Base-by-base conservation (phyloP, 1,284 basidiomycete genomes). In the Pseudozyma sp. region DNA sequence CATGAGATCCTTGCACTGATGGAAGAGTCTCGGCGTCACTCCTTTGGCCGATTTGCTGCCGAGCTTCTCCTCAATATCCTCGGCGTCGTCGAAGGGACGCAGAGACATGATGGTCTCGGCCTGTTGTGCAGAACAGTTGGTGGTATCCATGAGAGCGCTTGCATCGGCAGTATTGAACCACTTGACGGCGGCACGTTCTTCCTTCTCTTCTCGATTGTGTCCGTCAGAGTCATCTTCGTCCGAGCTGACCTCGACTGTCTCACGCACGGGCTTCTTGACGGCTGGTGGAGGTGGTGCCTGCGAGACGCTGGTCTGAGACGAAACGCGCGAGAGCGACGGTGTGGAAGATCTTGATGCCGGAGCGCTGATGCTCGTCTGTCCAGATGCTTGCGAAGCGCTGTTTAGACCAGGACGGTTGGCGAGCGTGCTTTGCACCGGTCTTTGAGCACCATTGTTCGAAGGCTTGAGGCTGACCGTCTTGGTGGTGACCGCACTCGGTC, bases 1-100 rank as follows among this genome's bases (percentile, higher is more conserved):
- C 86, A 97, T 92, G 77, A 98, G 92, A 55, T 91, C 89, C 57
- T 90, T 90, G 83, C 93, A 95, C 74, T 96, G 93, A 79, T 95
- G 92, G 83, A 98, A 94, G 83, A 99, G 88, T 64, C 92, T 91
- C 63, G 92, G 89, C 64, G 93, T 95, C 75, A 99, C 92, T 18
- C 95, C 95, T 80, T 94, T 95, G 86, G 93, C 94, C 85, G 94
- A 93, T 84, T 93, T 95, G 60, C 85, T 85, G 51, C 90, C 91
- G 52, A 97, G 87, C 56, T 77, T 78, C 8, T 66, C 51, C 42
- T 81, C 72, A 18, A 83, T 78, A 70, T 96, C 93, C 40, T 92
- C 91, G n/a, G 91, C 88, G 19, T 90, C 89, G 6, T 85, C 83
- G 85, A 94, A 99, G 0, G 95, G 95, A 49, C 96, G 90, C 43